Percentiles rank a stretch among this genome's conserved stretches.
Conservation (phyloP, 1,284 basidiomycete genomes). For the Cutaneotrichosporon cavernicola region DNA sequence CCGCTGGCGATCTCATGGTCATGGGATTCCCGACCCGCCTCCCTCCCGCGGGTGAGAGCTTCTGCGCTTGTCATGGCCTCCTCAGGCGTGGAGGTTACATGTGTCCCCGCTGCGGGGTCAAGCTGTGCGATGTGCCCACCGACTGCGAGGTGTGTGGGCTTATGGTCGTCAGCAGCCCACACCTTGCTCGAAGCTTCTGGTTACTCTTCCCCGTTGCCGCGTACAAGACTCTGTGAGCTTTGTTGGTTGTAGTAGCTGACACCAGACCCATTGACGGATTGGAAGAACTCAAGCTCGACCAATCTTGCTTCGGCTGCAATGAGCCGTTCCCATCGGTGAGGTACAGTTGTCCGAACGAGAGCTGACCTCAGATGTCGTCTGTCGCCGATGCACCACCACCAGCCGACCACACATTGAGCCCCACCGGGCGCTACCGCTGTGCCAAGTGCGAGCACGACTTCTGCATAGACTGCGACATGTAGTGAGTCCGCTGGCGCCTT, state of each 20-base stretch:
- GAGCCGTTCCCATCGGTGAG: constrained; percentile 58
- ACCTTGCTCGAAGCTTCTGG: constrained; percentile 71
- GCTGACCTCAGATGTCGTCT: not conserved
- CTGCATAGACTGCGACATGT: constrained; percentile 72
- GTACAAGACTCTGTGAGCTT: constrained; percentile 31
- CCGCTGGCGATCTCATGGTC: constrained; percentile 87
- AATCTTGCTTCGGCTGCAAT: constrained; percentile 69
- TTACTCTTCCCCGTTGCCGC: constrained; percentile 47
- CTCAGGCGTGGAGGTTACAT: constrained; percentile 87
- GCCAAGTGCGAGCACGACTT: constrained; percentile 56
- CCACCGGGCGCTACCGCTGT: constrained; percentile 69
- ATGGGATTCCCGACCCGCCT: constrained; percentile 97
- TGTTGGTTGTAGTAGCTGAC: constrained; percentile 8
- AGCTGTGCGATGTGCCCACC: constrained; percentile 96
- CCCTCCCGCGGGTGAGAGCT: constrained; percentile 74
- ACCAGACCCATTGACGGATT: constrained; percentile 44
- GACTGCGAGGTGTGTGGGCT: constrained; percentile 96
- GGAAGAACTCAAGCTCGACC: constrained; percentile 50
- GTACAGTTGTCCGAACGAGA: not conserved
- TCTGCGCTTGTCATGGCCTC: constrained; percentile 92
- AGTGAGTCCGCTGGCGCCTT: constrained; percentile 36
- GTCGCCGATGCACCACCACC: constrained; percentile 49
- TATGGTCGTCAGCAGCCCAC: constrained; percentile 96
- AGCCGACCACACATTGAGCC: constrained; percentile 67
- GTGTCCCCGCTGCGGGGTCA: constrained; percentile 87